Conservation (phyloP, 345 rosid genomes). For the Eucalyptus lansdowneana region DNA sequence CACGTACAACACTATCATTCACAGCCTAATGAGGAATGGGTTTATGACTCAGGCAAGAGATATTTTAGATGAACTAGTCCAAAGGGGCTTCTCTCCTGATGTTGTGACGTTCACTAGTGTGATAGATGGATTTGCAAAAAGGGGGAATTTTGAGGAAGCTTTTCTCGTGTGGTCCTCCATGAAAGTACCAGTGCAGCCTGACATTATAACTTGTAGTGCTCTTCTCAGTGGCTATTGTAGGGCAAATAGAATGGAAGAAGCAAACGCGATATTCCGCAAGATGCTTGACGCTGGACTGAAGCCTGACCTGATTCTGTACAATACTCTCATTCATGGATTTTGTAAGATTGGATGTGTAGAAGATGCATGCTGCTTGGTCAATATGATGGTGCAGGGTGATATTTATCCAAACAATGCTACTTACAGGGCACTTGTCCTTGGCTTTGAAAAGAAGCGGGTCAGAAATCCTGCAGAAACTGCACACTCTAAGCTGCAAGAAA, state of each 20-base stretch:
- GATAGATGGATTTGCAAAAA: conserved; percentile 31
- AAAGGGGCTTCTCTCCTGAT: conserved; percentile 26
- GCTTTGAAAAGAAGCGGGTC: conserved; percentile 13
- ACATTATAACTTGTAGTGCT: conserved; percentile 39
- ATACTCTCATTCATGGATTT: conserved; percentile 38
- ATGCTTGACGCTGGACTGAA: conserved; percentile 29
- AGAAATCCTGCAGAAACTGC: conserved; percentile 19
- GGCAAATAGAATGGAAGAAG: conserved; percentile 24
- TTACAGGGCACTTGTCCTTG: conserved; percentile 19
- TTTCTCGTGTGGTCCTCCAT: conserved; percentile 35
- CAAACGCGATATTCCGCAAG: conserved; percentile 20
- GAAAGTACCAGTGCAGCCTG: conserved; percentile 27
- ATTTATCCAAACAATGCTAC: conserved; percentile 27
- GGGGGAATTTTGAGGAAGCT: conserved; percentile 32
- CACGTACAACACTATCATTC: conserved; percentile 34
- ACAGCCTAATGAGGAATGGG: conserved; percentile 31
- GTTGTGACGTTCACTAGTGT: conserved; percentile 32
- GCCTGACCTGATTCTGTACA: conserved; percentile 32
- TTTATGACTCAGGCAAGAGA: conserved; percentile 25
- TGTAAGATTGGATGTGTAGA: conserved; percentile 18
- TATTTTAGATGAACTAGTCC: conserved; percentile 25
- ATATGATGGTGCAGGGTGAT: conserved; percentile 24
- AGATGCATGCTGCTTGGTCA: conserved; percentile 27
- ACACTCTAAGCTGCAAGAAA: conserved; percentile 14
- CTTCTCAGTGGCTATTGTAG: conserved; percentile 36